Evolutionary conservation across 306 rosid genomes (phyloP).

Genomic region (Lathyrus sativus): DNA sequence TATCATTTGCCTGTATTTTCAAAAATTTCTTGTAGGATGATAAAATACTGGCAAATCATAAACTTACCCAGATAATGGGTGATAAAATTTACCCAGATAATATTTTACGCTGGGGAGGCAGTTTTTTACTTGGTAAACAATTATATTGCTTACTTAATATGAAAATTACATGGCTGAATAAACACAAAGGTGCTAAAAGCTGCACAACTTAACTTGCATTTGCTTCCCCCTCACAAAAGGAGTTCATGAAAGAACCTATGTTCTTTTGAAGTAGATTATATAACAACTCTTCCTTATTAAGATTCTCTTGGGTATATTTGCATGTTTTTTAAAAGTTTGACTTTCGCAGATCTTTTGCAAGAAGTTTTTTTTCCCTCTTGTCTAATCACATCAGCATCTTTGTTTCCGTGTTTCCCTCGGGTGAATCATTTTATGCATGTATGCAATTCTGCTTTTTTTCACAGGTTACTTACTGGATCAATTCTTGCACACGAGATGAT

Average conservation of each 20-base stretch:
- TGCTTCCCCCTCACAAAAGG: constrained; percentile 1
- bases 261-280: constrained; percentile 16
- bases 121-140: constrained; percentile 4
- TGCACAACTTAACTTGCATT: constrained; percentile 7
- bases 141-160: constrained; percentile 11
- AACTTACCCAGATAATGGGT: too few species aligned
- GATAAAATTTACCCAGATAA: neutral
- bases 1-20: too few species aligned
- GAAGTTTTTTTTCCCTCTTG: neutral
- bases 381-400: neutral
- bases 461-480: constrained; percentile 91
- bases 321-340: neutral
- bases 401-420: constrained; percentile 12
- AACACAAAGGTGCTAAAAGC: constrained; percentile 5
- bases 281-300: neutral
- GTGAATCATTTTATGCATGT: constrained; percentile 45
- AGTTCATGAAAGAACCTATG: neutral
- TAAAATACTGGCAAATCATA: too few species aligned
- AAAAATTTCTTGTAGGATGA: too few species aligned
- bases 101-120: neutral
- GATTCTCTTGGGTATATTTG: neutral
- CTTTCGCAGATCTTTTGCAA: neutral
- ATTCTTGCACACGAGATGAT: constrained; percentile 98
- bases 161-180: neutral
- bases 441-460: constrained; percentile 42